phyloP scores from a whole-genome alignment of 1,139 yeast genomes.

The Eremothecium sinecaudum region DNA sequence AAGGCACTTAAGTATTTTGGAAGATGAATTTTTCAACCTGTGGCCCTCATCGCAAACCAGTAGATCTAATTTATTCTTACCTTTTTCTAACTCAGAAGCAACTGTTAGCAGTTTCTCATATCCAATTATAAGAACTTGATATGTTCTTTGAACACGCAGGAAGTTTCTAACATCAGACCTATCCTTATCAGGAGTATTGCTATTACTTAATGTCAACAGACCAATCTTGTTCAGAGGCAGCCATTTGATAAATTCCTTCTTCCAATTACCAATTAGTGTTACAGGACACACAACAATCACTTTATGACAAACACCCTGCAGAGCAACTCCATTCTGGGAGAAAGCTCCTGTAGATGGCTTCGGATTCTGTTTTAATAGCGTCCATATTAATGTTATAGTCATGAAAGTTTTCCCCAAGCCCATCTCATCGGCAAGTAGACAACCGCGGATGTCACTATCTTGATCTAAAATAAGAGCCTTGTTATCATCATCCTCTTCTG shows the following conservation, averaged over 20 bases:
- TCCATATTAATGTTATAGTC: constrained; percentile 79
- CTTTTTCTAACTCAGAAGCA: constrained; percentile 40
- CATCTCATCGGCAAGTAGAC: constrained; percentile 92
- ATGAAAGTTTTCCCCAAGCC: constrained; percentile 90
- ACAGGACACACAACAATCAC: constrained; percentile 86
- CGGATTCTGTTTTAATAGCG: constrained; percentile 69
- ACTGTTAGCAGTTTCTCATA: constrained; percentile 53
- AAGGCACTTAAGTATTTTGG: constrained; percentile 60
- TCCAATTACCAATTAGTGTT: constrained; percentile 82
- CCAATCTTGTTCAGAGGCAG: constrained; percentile 56
- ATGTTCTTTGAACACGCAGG: constrained; percentile 53
- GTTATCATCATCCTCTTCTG: constrained; percentile 10
- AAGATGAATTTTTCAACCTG: constrained; percentile 59
- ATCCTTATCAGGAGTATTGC: constrained; percentile 43
- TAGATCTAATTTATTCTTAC: constrained; percentile 47
- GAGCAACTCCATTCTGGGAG: constrained; percentile 25
- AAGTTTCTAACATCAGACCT: constrained; percentile 52
- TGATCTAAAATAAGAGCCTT: constrained; percentile 19
- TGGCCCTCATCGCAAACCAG: constrained; percentile 95
- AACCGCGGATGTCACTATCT: constrained; percentile 52
- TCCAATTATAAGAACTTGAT: constrained; percentile 77
- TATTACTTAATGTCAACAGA: constrained; percentile 44
- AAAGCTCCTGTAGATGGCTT: constrained; percentile 23
- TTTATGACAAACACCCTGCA: constrained; percentile 35
- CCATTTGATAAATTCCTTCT: constrained; percentile 84